Evolutionary conservation across 495 filamentous ascomycete genomes (phyloP), one percentile per base, ranked within the genome.

Genomic region (Podospora appendiculata): DNA sequence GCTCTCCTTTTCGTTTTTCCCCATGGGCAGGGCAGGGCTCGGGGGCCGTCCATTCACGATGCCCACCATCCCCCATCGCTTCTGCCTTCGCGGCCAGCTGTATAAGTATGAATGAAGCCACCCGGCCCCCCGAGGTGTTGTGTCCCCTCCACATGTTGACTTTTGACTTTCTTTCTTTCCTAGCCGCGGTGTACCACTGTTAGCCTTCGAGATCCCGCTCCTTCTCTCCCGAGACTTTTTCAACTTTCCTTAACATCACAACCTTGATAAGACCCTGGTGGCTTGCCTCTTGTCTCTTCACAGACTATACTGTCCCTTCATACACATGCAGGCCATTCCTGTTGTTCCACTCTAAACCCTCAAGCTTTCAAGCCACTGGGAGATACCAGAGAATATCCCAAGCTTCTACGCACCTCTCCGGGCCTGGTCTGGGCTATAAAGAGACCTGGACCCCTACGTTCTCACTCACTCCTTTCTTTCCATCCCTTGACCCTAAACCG

Each of bases 81-180:
- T 45, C 18, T 32, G 11, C n/a, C 2, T 17, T 12, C 9, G 13
- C 32, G 19, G 13, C 8, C 4, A 11, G 13, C 4, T 45, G 43
- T 42, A 50, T 50, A 50, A 50, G 48, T 50, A 50, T 32, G 13
- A 13, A 14, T 11, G 18, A 18, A 50, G 48, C 25, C 48, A 42
- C 36, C 48, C 38, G 25, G 38, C 38, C 39, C 38, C 48, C 39
- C 9, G 13, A 34, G 18, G 10, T 32, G n/a, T 14, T 41, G 8
- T 25, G 13, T 41, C 14, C n/a, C 17, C 33, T 41, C 14, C 19
- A 32, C 36, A 12, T 19, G 9, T 17, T 9, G 8, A 14, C 41
- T 17, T 4, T 9, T 9, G 11, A 19, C 32, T 46, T 51, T 45
- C 32, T 25, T 36, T 52, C 18, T 32, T 51, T 44, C 16, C 50